Conservation (phyloP, 257 asterid species). For the Nicotiana noctiflora region DNA sequence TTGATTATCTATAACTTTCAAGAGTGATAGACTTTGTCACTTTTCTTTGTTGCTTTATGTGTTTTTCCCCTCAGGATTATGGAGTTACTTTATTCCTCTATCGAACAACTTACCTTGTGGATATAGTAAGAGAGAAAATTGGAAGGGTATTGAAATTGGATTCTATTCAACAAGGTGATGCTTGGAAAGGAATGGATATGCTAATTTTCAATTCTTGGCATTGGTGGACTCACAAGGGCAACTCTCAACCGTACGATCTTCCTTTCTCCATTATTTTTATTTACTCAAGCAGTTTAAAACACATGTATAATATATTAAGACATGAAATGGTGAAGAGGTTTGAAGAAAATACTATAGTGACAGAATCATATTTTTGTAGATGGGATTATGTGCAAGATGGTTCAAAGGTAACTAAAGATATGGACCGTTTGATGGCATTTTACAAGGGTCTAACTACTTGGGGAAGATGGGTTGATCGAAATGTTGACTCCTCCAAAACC, state of each 20-base stretch:
- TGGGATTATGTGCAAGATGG: conserved; percentile 64
- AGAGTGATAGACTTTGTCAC: neutral
- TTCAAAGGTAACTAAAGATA: conserved; percentile 35
- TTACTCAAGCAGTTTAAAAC: neutral
- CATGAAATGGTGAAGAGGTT: neutral
- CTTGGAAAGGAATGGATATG: conserved; percentile 81
- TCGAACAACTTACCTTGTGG: conserved; percentile 64
- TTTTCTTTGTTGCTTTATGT: neutral
- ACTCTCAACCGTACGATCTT: conserved; percentile 40
- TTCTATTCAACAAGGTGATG: conserved; percentile 57
- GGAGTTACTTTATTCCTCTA: conserved; percentile 45
- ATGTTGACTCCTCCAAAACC: conserved; percentile 49
- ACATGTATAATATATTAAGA: neutral
- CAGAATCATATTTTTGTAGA: conserved; percentile 14
- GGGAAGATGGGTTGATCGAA: conserved; percentile 56
- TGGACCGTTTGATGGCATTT: conserved; percentile 59
- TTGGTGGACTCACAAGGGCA: conserved; percentile 89
- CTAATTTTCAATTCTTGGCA: conserved; percentile 72
- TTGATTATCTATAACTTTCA: too few relatives aligned
- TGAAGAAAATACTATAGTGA: neutral
- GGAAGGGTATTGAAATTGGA: conserved; percentile 56
- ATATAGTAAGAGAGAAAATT: conserved; percentile 41
- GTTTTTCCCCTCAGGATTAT: conserved; percentile 37
- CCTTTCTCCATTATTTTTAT: neutral
- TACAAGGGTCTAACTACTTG: conserved; percentile 62